Conservation (phyloP, 2,329 filamentous ascomycete genomes). For the Ophiostoma sp. region DNA sequence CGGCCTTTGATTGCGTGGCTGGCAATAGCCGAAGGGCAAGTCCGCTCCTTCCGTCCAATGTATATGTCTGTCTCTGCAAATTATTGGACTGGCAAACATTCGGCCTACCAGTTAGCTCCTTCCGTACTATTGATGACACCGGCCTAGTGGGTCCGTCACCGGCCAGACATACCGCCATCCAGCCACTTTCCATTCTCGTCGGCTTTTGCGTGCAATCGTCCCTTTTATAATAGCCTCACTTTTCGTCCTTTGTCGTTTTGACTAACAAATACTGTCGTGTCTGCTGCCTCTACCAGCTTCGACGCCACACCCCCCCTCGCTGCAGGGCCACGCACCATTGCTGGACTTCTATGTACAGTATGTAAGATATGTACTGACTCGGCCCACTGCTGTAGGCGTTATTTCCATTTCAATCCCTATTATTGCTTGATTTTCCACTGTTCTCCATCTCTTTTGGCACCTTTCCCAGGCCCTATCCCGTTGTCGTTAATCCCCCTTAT, state of each 20-base stretch:
- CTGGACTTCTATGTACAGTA: too few species aligned
- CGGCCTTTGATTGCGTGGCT: neutral
- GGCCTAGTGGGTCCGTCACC: neutral
- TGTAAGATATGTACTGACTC: neutral
- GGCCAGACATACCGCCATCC: neutral
- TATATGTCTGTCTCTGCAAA: neutral
- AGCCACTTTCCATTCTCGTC: neutral
- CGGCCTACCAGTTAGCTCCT: neutral
- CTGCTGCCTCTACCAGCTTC: neutral
- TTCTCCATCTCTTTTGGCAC: slow-evolving; percentile 2
- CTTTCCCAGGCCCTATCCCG: neutral
- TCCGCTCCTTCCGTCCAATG: neutral
- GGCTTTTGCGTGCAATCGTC: neutral
- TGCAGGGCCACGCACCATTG: neutral
- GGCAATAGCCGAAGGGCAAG: neutral
- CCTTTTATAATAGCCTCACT: slow-evolving; percentile 3
- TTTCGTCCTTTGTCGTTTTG: neutral
- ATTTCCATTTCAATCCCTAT: neutral
- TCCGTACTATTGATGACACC: neutral
- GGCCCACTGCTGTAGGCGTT: neutral
- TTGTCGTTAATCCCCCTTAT: neutral
- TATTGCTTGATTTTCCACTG: neutral
- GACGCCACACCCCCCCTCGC: neutral
- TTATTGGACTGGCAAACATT: neutral
- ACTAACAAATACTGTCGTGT: neutral